Percentiles rank a stretch among this genome's conserved stretches.
phyloP scores from a whole-genome alignment of 192 early-diverging fungal genomes.

The Linnemannia hyalina region DNA sequence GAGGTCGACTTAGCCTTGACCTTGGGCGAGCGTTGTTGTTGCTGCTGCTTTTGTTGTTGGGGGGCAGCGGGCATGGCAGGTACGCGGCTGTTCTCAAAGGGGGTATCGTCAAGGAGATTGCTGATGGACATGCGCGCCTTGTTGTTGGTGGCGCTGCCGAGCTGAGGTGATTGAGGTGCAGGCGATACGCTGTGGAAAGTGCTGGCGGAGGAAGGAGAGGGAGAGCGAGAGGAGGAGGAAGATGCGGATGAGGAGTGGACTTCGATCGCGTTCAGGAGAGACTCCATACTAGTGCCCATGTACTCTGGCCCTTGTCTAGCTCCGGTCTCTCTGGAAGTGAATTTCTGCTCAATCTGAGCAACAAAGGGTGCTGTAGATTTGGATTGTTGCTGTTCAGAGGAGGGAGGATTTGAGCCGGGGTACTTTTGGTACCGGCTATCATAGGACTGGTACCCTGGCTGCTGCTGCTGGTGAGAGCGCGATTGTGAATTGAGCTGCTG shows the following conservation, averaged over 20 bases:
- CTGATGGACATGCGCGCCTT: conserved; percentile 54
- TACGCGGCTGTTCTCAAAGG: neutral
- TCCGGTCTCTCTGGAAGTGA: neutral
- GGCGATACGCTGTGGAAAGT: conserved; percentile 20
- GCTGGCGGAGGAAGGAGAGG: conserved; percentile 28
- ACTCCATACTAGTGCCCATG: conserved; percentile 51
- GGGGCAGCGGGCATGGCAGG: neutral
- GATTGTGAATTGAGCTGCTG: conserved; percentile 13
- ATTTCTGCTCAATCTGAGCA: neutral
- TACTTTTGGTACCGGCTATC: conserved; percentile 39
- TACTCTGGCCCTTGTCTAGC: conserved; percentile 22
- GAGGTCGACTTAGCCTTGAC: conserved; percentile 29
- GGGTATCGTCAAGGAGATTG: conserved; percentile 33
- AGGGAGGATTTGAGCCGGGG: neutral
- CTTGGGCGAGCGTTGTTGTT: conserved; percentile 2
- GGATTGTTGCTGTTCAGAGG: neutral
- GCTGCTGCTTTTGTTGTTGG: conserved; percentile 28
- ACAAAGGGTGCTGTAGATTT: neutral
- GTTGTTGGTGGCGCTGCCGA: conserved; percentile 7
- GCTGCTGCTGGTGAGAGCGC: conserved; percentile 11
- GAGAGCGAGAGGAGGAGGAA: conserved; percentile 38
- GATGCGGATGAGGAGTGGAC: conserved; percentile 36
- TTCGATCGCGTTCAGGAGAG: conserved; percentile 48
- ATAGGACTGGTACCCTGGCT: conserved; percentile 41
- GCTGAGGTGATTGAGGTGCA: conserved; percentile 12